Evolutionary conservation across 2,329 filamentous ascomycete species (phyloP), one percentile per base, ranked within the genome.

Genomic region (Dendrostoma leiphaemia): DNA sequence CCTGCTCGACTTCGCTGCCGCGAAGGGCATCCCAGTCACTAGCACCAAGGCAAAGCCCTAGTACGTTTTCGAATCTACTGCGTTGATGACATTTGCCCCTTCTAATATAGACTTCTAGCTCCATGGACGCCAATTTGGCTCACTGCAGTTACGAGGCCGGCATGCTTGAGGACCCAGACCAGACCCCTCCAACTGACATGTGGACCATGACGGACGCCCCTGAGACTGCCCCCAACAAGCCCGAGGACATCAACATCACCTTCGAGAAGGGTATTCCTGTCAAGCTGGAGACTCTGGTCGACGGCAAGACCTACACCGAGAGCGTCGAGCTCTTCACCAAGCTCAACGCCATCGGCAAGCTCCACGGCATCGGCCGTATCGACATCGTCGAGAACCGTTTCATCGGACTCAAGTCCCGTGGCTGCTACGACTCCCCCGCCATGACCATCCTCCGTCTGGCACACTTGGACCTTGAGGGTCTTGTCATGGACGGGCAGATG

Each of bases 191-290:
- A 52, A 77, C 81, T 62, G 88, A 92, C 69, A 89, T 93, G 84
- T 93, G 90, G 90, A 92, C 84, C 65, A 77, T 86, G 65, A 88
- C 85, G 54, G 73, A 81, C 54, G 85, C 88, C 65, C 88, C 88
- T 37, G 72, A 81, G 59, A 81, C 84, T 58, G 89, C 88, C 2
- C 88, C 89, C 56, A 80, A 91, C 67, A 75, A 81, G 66, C 86
- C 88, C 34, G 80, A 84, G 67, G 83, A 91, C 69, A 85, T 91
- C 74, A 86, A 83, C 57, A 68, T 91, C 58, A 73, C 81, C 68
- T 92, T 91, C 70, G 78, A 86, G 65, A 85, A 90, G 77, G 88
- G 89, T 70, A 74, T 90, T n/a, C 89, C 88, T 34, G 75, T 82
- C 65, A 80, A 83, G 65, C 74, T 81, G 56, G 62, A 58, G 29